A percentile compares a stretch with the other conserved stretches of the same genome.
Conservation (phyloP, 352 stramenopile genomes). For the Phytophthora cryptogea region DNA sequence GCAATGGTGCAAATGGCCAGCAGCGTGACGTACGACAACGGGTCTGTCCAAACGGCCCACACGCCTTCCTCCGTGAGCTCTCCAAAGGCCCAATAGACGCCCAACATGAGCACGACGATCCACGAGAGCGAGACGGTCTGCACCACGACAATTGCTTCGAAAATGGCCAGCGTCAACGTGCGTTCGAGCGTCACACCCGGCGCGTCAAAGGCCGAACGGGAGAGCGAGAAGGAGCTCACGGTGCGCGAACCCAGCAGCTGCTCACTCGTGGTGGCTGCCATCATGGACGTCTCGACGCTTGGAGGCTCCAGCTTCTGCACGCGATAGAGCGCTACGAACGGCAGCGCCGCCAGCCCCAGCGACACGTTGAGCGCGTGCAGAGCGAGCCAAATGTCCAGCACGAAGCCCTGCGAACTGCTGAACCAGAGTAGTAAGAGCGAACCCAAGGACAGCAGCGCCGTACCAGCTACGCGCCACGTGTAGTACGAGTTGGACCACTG, state of each 20-base stretch:
- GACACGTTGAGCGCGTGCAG: constrained; percentile 63
- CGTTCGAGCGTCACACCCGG: constrained; percentile 50
- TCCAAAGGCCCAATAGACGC: constrained; percentile 50
- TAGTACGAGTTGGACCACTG: constrained; percentile 80
- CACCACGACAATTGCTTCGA: constrained; percentile 69
- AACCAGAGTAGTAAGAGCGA: constrained; percentile 49
- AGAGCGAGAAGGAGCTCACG: constrained; percentile 58
- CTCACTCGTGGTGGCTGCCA: constrained; percentile 10
- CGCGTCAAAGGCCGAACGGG: constrained; percentile 49
- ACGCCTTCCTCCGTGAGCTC: constrained; percentile 45
- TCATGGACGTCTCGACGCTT: constrained; percentile 1
- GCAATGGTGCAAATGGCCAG: constrained; percentile 50
- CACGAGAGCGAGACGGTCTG: constrained; percentile 57
- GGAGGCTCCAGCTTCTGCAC: constrained; percentile 5
- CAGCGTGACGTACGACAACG: constrained; percentile 28
- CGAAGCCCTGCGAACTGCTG: constrained; percentile 33
- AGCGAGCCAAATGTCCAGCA: constrained; percentile 50
- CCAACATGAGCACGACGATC: constrained; percentile 51
- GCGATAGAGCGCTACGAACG: constrained; percentile 48
- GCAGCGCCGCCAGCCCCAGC: constrained; percentile 61
- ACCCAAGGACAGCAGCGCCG: constrained; percentile 49
- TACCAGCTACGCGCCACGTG: constrained; percentile 53
- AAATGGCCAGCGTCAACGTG: constrained; percentile 54
- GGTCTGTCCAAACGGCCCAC: constrained; percentile 38
- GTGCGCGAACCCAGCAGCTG: constrained; percentile 23